Base-by-base conservation (phyloP, 73 alveolate genomes). In the Tetrahymena borealis region DNA sequence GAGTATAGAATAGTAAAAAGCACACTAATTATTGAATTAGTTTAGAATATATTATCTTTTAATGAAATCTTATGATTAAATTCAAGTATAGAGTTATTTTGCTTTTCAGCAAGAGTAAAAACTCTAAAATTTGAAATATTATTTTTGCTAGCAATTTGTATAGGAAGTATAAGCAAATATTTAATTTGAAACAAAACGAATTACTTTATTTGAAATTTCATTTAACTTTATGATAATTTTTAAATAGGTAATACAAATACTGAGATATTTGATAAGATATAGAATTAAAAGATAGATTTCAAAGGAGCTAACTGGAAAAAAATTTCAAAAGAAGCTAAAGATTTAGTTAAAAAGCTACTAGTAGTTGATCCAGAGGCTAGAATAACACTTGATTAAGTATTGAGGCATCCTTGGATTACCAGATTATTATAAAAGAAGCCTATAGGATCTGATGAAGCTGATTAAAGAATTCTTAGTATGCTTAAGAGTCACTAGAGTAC, bases 371-470 rank as follows among this genome's bases (percentile, higher is more conserved):
- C 95, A 20, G 92, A 78, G 33, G 92, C 60, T 11, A 92, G 95
- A 92, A 78, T 92, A 36, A 78, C 95, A 13, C 37, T 78, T 36
- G 95, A 77, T 37, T 78, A 92, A 38, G 95, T 91, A 35, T 92
- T 92, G 38, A 92, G 39, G n/a, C 95, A 92, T 78, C 95, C 95
- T 13, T 92, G 95, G 95, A 92, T 92, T 39, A 92, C 78, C 28
- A 60, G 28, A 60, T 9, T 60, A n/a, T 35, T 35, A 60, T 60
- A 60, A n/a, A 60, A 60, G 31, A 60, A 60, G 13, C 85, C 85
- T 18, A 24, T 60, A 20, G 85, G 85, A 3, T 60, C 85, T 60
- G 85, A 60, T 60, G 85, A 18, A 20, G 85, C n/a, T 13, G 85
- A 60, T 35, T 60, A 60, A 35, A 60, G 85, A 60, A 9, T 60